Conservation (phyloP, 1,139 yeast species). For the Pneumocystis jirovecii region DNA sequence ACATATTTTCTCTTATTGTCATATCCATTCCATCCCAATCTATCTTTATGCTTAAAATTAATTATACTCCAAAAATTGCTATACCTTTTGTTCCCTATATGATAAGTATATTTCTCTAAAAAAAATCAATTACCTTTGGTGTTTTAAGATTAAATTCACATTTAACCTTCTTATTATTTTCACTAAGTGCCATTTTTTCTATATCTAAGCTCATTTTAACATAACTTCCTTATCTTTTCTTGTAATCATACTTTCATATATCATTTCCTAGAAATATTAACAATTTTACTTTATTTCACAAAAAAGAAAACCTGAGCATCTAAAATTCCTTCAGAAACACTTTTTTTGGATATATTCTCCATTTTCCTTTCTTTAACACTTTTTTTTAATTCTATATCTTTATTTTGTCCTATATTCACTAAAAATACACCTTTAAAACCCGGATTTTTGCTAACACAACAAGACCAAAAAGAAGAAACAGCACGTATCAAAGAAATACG, state of each 20-base stretch:
- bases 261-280: not conserved
- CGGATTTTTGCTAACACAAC: not conserved
- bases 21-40: conserved; percentile 98
- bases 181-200: not conserved
- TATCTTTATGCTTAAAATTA: conserved; percentile 15
- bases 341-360: not conserved
- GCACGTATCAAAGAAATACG: not conserved
- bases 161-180: not conserved
- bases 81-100: not conserved
- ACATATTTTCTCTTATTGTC: conserved; percentile 82
- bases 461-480: not conserved
- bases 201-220: not conserved
- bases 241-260: not conserved
- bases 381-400: not conserved
- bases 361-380: not conserved
- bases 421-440: not conserved
- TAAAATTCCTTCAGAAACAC: not conserved
- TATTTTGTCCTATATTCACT: not conserved
- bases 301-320: not conserved
- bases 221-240: not conserved
- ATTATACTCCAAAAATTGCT: not conserved
- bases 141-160: not conserved
- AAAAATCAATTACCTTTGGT: not conserved
- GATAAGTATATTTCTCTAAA: not conserved
- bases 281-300: not conserved